Evolutionary conservation across 768 basidiomycete genomes (phyloP), one percentile per base, ranked within the genome.

Genomic region (Mycena crocata): DNA sequence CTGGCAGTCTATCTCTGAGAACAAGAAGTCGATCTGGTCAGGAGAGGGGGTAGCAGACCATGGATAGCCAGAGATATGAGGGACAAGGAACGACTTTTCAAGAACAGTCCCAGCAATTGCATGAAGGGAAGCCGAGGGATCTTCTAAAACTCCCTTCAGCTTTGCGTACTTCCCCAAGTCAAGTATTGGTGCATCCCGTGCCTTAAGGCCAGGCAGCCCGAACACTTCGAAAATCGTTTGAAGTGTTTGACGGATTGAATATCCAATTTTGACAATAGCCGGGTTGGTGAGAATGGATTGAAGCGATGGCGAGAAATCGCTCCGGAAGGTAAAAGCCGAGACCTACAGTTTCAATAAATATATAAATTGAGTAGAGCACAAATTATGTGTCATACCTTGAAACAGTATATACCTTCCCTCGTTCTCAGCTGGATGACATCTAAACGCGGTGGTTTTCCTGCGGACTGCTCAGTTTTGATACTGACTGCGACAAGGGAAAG

Each of bases 361-460:
- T 9, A 44, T 31, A 31, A 51, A 15, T n/a, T 31, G 51, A 51
- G 24, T 21, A n/a, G n/a, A n/a, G n/a, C n/a, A n/a, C n/a, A n/a
- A n/a, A n/a, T n/a, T n/a, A n/a, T n/a, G n/a, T 19, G 9, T 21
- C 5, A 5, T 23, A 46, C 61, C 31, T 52, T 62, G 51, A 62
- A 46, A 10, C 13, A 8, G 37, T 45, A 26, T 14, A 62, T 46
- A 10, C 32, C 28, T 17, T 54, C 34, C 13, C 28, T 23, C 2
- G 61, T 62, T 34, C 51, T 28, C 3, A 54, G 30, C 51, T 62
- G 61, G 26, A 62, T 62, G 17, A 62, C 35, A 24, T 62, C 23
- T 1, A 62, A 8, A 1, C 24, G 51, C 2, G 44, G 50, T 2
- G 21, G 24, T 35, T 54, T 23, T 2, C 23, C 42, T 1, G 39